A percentile compares a stretch with the other conserved stretches of the same genome.
These are phyloP conservation scores for Catenaria anguillulae DNA, from an alignment of 371 early-diverging fungal species.

Conservation along the genomic window DNA sequence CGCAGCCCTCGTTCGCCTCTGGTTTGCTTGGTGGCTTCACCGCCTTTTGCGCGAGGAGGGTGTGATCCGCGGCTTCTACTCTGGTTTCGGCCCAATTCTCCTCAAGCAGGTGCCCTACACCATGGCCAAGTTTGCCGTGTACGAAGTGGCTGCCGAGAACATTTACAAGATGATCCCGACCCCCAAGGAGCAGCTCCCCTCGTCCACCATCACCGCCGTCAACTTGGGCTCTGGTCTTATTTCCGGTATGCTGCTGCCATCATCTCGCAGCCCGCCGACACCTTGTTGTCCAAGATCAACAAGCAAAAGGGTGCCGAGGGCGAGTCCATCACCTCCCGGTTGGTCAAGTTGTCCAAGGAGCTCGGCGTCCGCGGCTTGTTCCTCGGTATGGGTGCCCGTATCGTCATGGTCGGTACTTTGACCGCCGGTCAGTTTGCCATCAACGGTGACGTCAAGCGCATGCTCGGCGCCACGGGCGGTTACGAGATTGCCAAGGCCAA, in stretches of 20 bases:
- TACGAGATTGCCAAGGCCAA: constrained; percentile 3
- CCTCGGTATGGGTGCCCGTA: constrained; percentile 51
- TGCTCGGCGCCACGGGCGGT: constrained; percentile 47
- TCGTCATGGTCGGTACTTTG: constrained; percentile 57
- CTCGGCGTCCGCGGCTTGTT: constrained; percentile 45
- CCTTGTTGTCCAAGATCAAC: constrained; percentile 50
- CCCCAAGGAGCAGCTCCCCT: constrained; percentile 37
- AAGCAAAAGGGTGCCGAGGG: constrained; percentile 37
- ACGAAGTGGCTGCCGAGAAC: constrained; percentile 33
- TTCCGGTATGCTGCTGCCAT: constrained; percentile 43
- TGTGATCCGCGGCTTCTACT: constrained; percentile 53
- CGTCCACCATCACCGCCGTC: constrained; percentile 27
- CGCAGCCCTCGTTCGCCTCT: constrained; percentile 50
- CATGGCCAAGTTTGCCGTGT: constrained; percentile 46
- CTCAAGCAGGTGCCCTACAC: constrained; percentile 58
- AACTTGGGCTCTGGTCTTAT: constrained; percentile 35
- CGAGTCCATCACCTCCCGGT: constrained; percentile 37
- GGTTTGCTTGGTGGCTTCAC: constrained; percentile 47
- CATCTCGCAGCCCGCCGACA: constrained; percentile 75
- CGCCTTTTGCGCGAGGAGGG: constrained; percentile 51
- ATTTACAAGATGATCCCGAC: constrained; percentile 29
- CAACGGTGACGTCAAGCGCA: constrained; percentile 49
- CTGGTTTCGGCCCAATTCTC: constrained; percentile 57
- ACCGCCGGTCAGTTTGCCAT: constrained; percentile 51
- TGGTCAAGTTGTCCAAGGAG: constrained; percentile 34